Base-by-base conservation (phyloP, 164 flowering plant genomes). In the Aristolochia contorta region DNA sequence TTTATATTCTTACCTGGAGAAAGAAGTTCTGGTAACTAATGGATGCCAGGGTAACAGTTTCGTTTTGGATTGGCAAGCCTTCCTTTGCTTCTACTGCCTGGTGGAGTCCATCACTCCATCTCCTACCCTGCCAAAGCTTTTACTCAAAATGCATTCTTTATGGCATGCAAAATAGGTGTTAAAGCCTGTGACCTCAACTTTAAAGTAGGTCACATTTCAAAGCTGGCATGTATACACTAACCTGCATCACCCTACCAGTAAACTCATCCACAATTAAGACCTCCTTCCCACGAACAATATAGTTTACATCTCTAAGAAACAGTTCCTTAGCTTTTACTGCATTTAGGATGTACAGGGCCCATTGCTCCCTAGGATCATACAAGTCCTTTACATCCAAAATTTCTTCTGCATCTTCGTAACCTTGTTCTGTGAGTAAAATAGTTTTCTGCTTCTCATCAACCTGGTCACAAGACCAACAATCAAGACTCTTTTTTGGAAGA, bases 11-110 rank as follows among this genome's bases (percentile, higher is more conserved):
- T 52, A 86, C 97, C 96, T 93, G 99, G 25, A 93, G 92, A 74
- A 93, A 93, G 84, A 93, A 93, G 74, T 93, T 93, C 50, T 93
- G 99, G 71, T 93, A 93, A 64, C 99, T 93, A 67, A 93, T 90
- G 67, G 99, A 93, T 57, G 99, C 99, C 56, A 90, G 73, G 46
- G 99, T 93, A 49, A 93, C 76, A 64, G 97, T 86, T 77, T 93
- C 99, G 74, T 86, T 91, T 70, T 94, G 99, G 70, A 94, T 87
- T 48, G 97, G 97, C 76, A 94, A 63, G 55, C 87, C 87, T 79
- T 94, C 99, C 81, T 94, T 94, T 70, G 99, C 99, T 83, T 94
- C 99, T 68, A 94, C 97, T 37, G 99, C 99, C 77, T 94, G 99
- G 72, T 94, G 99, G 75, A 94, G 97, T 56, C 97, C 99, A 79